Evolutionary conservation across 164 flowering plant species (phyloP).

Genomic region (Echeveria elegans): DNA sequence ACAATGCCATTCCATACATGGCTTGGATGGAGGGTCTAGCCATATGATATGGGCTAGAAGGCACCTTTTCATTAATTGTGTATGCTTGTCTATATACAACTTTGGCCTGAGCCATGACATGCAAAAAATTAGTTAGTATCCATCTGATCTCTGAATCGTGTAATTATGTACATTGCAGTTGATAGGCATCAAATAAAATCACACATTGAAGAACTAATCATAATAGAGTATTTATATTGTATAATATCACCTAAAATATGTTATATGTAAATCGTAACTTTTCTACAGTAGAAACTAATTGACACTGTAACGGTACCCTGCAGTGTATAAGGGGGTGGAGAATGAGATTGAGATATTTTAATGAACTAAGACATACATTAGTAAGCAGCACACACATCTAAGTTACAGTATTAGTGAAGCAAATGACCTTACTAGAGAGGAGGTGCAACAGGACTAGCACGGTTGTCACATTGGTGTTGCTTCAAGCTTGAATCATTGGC

Average conservation of each 20-base stretch:
- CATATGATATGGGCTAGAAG: background rate
- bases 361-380: background rate
- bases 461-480: background rate
- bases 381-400: constrained; percentile 3
- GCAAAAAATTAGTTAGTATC: background rate
- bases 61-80: no score
- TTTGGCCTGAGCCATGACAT: background rate
- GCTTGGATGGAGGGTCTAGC: constrained; percentile 2
- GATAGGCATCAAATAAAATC: no score
- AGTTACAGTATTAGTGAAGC: constrained; percentile 13
- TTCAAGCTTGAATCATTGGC: background rate
- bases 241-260: no score
- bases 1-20: background rate
- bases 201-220: no score
- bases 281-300: background rate
- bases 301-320: no score
- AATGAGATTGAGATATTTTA: background rate
- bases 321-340: background rate
- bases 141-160: background rate
- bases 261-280: background rate
- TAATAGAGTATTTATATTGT: no score
- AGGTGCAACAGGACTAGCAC: constrained; percentile 11
- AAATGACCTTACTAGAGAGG: no score
- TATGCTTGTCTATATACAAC: no score
- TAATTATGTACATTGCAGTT: no score